Conservation (phyloP, 306 rosid genomes). For the Acacia confusa region DNA sequence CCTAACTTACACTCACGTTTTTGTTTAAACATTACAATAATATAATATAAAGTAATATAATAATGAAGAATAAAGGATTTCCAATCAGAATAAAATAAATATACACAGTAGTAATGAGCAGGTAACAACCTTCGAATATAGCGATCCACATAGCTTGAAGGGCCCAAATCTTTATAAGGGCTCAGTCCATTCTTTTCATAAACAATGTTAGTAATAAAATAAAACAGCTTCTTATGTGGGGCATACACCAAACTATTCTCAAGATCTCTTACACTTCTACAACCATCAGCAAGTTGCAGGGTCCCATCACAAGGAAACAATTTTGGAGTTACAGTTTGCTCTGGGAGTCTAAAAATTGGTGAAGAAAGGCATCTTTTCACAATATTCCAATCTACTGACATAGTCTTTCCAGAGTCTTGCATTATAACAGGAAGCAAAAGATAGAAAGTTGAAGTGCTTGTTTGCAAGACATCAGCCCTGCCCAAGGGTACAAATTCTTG, state of each 20-base stretch:
- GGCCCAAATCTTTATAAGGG: conserved; percentile 43
- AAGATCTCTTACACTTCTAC: conserved; percentile 53
- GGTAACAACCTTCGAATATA: conserved; percentile 52
- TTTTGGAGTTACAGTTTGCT: conserved; percentile 25
- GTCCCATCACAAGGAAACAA: conserved; percentile 24
- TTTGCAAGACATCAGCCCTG: conserved; percentile 33
- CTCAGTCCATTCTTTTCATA: conserved; percentile 58
- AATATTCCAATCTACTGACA: conserved; percentile 71
- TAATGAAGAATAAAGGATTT: conserved; percentile 23
- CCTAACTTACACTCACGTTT: conserved; percentile 12
- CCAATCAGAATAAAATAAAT: conserved; percentile 28
- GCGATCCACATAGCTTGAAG: conserved; percentile 55
- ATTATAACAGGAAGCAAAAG: conserved; percentile 80
- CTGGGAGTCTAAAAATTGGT: conserved; percentile 64
- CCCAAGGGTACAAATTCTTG: conserved; percentile 66
- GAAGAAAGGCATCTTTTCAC: conserved; percentile 76
- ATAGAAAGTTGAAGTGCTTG: conserved; percentile 64
- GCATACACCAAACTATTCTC: conserved; percentile 80
- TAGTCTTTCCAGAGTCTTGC: conserved; percentile 38
- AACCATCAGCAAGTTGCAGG: conserved; percentile 72
- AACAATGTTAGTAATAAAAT: conserved; percentile 53
- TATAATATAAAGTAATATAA: neutral
- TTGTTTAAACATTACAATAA: neutral
- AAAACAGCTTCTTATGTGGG: conserved; percentile 55
- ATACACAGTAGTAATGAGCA: conserved; percentile 24